These are phyloP conservation scores for Phytophthora rubi DNA, from an alignment of 352 stramenopile species.

Conservation along the genomic window DNA sequence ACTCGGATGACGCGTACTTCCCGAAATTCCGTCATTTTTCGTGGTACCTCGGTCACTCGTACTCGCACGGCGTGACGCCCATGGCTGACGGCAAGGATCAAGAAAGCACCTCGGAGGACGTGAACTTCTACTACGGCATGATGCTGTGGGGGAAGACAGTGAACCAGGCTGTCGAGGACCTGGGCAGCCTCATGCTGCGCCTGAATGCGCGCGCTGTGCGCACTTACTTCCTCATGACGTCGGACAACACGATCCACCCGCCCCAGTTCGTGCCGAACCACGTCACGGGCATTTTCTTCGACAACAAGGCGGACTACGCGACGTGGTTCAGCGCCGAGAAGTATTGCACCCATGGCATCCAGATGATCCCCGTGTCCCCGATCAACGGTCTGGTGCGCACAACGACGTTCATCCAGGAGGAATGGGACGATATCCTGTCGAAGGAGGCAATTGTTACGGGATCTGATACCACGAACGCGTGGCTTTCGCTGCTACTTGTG, in stretches of 20 bases:
- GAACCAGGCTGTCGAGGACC: too few species aligned
- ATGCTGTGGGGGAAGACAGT: conserved; percentile 47
- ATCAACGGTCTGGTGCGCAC: conserved; percentile 77
- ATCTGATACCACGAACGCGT: conserved; percentile 55
- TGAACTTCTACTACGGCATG: conserved; percentile 77
- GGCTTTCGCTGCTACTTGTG: conserved; percentile 16
- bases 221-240: conserved; percentile 74
- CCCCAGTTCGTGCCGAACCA: conserved; percentile 60
- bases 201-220: conserved; percentile 55
- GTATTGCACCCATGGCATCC: too few species aligned
- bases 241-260: conserved; percentile 60
- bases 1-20: too few species aligned
- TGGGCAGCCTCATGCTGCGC: conserved; percentile 28
- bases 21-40: too few species aligned
- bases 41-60: conserved; percentile 58
- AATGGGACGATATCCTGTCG: conserved; percentile 78
- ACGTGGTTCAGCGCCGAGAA: too few species aligned
- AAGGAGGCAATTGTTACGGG: conserved; percentile 71
- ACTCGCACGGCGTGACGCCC: conserved; percentile 64
- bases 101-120: conserved; percentile 66
- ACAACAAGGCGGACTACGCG: too few species aligned
- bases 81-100: conserved; percentile 74
- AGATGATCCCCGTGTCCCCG: conserved; percentile 17
- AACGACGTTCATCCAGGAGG: conserved; percentile 63
- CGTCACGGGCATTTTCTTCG: background rate